Percentiles rank a stretch among this genome's conserved stretches.
Conservation (phyloP, 305 asterid genomes). For the Fraxinus nigra region DNA sequence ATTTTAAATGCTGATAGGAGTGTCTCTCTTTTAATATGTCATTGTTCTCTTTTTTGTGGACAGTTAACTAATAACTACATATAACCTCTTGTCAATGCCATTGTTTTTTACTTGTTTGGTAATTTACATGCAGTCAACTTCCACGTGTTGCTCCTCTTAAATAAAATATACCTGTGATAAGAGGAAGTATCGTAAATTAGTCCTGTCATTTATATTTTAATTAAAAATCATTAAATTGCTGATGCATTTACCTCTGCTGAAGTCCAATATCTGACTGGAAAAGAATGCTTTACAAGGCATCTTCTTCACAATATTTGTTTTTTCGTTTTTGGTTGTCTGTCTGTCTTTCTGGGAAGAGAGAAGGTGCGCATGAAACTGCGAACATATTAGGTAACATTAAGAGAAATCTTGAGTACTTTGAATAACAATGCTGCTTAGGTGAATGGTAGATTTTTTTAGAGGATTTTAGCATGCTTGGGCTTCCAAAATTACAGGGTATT, state of each 20-base stretch:
- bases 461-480: neutral
- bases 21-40: constrained; percentile 11
- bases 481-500: neutral
- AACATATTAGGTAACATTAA: neutral
- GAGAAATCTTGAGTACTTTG: neutral
- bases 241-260: neutral
- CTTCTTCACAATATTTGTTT: neutral
- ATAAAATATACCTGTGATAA: neutral
- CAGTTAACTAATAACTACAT: neutral
- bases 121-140: neutral
- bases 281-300: neutral
- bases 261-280: neutral
- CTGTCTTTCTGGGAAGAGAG: neutral
- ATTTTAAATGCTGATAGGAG: neutral
- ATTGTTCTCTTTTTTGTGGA: neutral
- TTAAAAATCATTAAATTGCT: neutral
- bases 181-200: neutral
- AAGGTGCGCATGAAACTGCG: neutral
- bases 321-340: neutral
- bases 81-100: neutral
- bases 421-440: neutral
- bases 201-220: neutral
- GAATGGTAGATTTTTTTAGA: neutral
- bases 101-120: neutral
- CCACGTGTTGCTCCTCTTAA: neutral